These are phyloP conservation scores for Pseudogymnoascus sp. DNA, from an alignment of 2,329 filamentous ascomycete genomes.

Conservation along the genomic window DNA sequence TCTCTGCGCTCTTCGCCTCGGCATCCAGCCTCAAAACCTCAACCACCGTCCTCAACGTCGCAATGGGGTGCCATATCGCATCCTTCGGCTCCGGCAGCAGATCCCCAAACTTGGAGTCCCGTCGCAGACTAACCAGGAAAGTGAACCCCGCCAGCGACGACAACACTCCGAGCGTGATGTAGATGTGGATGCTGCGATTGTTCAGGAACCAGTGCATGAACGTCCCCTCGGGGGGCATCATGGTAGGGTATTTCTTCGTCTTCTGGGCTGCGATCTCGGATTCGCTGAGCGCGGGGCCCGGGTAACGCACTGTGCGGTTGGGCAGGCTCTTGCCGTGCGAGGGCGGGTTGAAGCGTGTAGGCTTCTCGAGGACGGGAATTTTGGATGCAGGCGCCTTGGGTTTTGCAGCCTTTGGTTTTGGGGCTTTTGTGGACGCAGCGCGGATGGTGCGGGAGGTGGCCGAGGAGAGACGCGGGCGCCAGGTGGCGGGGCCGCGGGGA, in stretches of 20 bases:
- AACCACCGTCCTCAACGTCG: conserved; percentile 55
- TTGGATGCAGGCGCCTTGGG: conserved; percentile 31
- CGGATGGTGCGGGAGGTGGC: conserved; percentile 21
- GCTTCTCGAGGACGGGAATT: conserved; percentile 71
- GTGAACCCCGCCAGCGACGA: conserved; percentile 59
- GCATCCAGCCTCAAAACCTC: conserved; percentile 72
- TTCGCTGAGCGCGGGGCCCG: conserved; percentile 58
- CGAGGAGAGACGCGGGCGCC: conserved; percentile 34
- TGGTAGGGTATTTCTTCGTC: conserved; percentile 71
- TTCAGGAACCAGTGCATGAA: conserved; percentile 81
- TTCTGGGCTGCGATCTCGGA: conserved; percentile 60
- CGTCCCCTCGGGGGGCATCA: conserved; percentile 77
- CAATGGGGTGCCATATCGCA: conserved; percentile 61
- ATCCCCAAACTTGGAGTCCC: conserved; percentile 70
- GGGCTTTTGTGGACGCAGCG: conserved; percentile 29
- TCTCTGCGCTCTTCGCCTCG: conserved; percentile 59
- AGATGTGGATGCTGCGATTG: conserved; percentile 66
- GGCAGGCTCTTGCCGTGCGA: conserved; percentile 71
- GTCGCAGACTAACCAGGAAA: conserved; percentile 70
- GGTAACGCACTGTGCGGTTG: conserved; percentile 53
- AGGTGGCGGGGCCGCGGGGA: conserved; percentile 50
- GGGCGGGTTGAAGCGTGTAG: conserved; percentile 81
- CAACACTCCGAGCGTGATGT: conserved; percentile 57
- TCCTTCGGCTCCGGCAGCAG: conserved; percentile 65
- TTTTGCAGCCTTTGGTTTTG: conserved; percentile 15